A percentile compares a stretch with the other conserved stretches of the same genome.
Conservation (phyloP, 495 filamentous ascomycete species). For the Letharia lupina region DNA sequence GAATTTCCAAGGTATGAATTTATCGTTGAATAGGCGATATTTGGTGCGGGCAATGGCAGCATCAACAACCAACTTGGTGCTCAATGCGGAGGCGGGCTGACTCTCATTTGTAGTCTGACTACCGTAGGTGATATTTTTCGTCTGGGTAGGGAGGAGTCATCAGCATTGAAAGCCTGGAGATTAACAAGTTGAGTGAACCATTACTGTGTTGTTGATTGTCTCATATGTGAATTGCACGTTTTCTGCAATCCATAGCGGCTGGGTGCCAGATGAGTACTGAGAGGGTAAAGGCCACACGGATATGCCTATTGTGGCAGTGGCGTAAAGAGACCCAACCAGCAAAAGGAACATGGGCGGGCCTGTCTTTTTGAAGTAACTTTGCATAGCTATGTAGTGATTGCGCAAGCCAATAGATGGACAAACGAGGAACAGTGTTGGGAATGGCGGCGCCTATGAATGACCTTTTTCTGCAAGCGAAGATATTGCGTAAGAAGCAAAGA, state of each 20-base stretch:
- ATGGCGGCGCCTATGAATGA: background rate
- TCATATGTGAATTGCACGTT: background rate
- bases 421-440: background rate
- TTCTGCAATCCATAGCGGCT: background rate
- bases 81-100: background rate
- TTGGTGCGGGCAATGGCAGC: slow-evolving; percentile 12
- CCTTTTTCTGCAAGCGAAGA: background rate
- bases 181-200: background rate
- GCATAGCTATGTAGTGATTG: background rate
- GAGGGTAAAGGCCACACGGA: background rate
- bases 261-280: background rate
- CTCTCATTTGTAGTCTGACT: background rate
- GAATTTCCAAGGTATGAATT: slow-evolving; percentile 70
- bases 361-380: background rate
- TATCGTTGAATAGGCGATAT: slow-evolving; percentile 12
- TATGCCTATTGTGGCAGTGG: background rate
- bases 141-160: background rate
- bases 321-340: background rate
- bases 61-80: slow-evolving; percentile 3
- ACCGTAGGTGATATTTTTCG: background rate
- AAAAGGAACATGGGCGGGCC: background rate
- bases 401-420: background rate
- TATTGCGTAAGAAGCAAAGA: background rate
- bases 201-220: background rate
- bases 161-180: background rate